A percentile compares a stretch with the other conserved stretches of the same genome.
Evolutionary conservation across 768 basidiomycete genomes (phyloP).

Genomic region (Clathrus columnatus): DNA sequence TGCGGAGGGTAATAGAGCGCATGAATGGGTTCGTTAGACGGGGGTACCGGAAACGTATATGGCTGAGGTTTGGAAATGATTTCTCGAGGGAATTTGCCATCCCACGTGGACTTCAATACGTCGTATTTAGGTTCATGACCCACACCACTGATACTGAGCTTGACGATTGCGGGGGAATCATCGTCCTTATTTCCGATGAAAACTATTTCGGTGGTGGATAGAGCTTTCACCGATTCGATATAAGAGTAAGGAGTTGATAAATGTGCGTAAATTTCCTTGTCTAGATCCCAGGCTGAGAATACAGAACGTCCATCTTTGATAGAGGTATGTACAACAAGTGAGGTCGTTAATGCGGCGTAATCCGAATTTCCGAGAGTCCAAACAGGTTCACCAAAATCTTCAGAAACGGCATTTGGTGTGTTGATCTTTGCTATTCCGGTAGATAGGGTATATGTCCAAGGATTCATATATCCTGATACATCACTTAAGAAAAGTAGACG

Average conservation of each 20-base stretch:
- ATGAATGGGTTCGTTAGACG: conserved; percentile 36
- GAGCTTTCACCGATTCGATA: conserved; percentile 28
- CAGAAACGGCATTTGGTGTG: conserved; percentile 36
- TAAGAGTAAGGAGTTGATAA: not conserved
- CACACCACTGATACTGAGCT: not conserved
- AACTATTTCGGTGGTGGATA: conserved; percentile 27
- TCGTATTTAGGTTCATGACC: not conserved
- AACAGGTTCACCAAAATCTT: conserved; percentile 56
- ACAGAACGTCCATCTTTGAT: conserved; percentile 33
- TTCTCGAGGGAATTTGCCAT: not conserved
- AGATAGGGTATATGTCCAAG: conserved; percentile 43
- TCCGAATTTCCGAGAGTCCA: conserved; percentile 46
- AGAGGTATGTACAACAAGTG: conserved; percentile 30
- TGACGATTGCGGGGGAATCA: conserved; percentile 28
- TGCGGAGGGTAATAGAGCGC: conserved; percentile 59
- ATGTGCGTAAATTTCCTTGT: not conserved
- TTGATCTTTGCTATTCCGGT: conserved; percentile 23
- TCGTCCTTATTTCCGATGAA: conserved; percentile 39
- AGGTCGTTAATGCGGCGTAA: conserved; percentile 29
- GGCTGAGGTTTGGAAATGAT: conserved; percentile 4
- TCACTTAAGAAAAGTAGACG: conserved; percentile 58
- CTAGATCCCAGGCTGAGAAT: conserved; percentile 33
- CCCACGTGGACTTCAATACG: not conserved
- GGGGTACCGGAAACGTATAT: not conserved
- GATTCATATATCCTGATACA: conserved; percentile 57